Conservation (phyloP, 495 filamentous ascomycete species). For the Xylaria sp. region DNA sequence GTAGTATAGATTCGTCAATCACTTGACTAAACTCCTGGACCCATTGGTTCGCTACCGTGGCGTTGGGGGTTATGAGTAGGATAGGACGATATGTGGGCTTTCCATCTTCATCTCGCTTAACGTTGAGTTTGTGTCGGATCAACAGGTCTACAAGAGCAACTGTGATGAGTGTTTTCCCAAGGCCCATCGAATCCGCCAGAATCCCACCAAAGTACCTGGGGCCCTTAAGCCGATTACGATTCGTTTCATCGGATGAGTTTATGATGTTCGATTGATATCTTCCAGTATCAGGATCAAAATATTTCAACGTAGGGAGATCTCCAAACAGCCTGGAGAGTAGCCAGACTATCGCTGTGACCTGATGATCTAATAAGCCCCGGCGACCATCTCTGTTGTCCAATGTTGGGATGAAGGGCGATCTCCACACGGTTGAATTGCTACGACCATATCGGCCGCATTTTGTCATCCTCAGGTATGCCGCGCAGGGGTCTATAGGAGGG, state of each 20-base stretch:
- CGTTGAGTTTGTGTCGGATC: slow-evolving; percentile 32
- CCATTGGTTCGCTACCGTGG: slow-evolving; percentile 37
- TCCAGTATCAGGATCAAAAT: neutral
- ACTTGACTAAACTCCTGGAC: slow-evolving; percentile 31
- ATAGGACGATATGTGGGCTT: slow-evolving; percentile 30
- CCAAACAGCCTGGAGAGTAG: slow-evolving; percentile 37
- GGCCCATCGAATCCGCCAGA: slow-evolving; percentile 91
- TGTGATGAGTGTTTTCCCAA: slow-evolving; percentile 79
- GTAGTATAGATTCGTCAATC: slow-evolving; percentile 18
- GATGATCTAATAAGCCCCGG: slow-evolving; percentile 34
- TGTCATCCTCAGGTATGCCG: slow-evolving; percentile 31
- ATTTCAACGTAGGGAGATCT: slow-evolving; percentile 27
- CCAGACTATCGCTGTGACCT: slow-evolving; percentile 39
- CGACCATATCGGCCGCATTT: slow-evolving; percentile 37
- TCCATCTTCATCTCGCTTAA: neutral
- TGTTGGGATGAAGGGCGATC: slow-evolving; percentile 30
- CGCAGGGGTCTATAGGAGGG: slow-evolving; percentile 34
- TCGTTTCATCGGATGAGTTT: slow-evolving; percentile 19
- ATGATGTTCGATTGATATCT: neutral
- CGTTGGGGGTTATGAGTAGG: slow-evolving; percentile 34
- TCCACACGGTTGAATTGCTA: slow-evolving; percentile 32
- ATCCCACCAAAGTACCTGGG: slow-evolving; percentile 69
- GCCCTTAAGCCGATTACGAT: slow-evolving; percentile 30
- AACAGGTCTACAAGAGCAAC: slow-evolving; percentile 35
- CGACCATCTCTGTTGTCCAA: slow-evolving; percentile 30